These are phyloP conservation scores for Paulownia fortunei DNA, from an alignment of 257 asterid genomes.

Conservation along the genomic window DNA sequence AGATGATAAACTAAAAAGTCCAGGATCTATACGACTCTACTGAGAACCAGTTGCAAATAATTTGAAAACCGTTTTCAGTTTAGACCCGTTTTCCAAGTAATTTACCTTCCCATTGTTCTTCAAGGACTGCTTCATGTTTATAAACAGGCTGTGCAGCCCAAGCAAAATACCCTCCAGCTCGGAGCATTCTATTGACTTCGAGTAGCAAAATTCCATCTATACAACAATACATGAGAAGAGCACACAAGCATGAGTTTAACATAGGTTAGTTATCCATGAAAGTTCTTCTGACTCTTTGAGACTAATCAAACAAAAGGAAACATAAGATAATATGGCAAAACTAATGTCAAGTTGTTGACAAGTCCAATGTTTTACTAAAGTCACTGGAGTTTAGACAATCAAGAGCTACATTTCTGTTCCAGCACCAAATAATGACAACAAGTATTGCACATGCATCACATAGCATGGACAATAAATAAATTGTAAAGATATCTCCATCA, in stretches of 20 bases:
- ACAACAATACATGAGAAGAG: slow-evolving; percentile 25
- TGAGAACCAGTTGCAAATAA: background rate
- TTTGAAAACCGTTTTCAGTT: background rate
- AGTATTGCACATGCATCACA: background rate
- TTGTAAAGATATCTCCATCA: slow-evolving; percentile 7
- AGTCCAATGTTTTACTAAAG: background rate
- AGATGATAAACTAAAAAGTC: slow-evolving; percentile 20
- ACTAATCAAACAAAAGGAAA: slow-evolving; percentile 6
- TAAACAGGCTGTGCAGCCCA: slow-evolving; percentile 99
- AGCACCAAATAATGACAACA: slow-evolving; percentile 12
- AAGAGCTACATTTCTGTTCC: slow-evolving; percentile 13
- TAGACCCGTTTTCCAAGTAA: slow-evolving; percentile 17
- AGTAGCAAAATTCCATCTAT: slow-evolving; percentile 93
- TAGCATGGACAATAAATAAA: slow-evolving; percentile 14
- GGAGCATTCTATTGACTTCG: slow-evolving; percentile 93
- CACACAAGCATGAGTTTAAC: slow-evolving; percentile 20
- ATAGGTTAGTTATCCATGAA: background rate
- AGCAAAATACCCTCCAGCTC: slow-evolving; percentile 94
- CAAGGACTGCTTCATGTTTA: slow-evolving; percentile 83
- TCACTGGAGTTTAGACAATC: background rate
- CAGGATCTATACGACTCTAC: background rate
- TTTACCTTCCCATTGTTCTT: slow-evolving; percentile 94
- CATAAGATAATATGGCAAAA: background rate
- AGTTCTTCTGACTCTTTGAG: background rate
- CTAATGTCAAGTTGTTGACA: background rate